A percentile compares a stretch with the other conserved stretches of the same genome.
Evolutionary conservation across 306 rosid species (phyloP).

Genomic region (Dalbergia cochinchinensis): DNA sequence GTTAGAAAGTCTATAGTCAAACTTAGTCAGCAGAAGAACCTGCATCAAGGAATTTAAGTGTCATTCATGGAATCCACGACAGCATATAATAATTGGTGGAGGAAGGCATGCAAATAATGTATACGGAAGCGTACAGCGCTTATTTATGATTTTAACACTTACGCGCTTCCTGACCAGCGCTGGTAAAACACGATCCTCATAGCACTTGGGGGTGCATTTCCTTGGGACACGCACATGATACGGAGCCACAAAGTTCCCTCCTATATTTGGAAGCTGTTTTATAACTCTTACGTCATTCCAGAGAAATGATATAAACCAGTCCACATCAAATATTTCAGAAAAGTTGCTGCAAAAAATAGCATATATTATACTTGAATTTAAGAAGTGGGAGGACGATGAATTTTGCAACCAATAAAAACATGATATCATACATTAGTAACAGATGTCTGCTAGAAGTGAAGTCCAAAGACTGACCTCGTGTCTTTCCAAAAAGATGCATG

Average conservation of each 20-base stretch:
- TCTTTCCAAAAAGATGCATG: slow-evolving; percentile 92
- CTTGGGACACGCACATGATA: slow-evolving; percentile 84
- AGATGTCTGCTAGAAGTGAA: not conserved
- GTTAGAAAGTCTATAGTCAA: slow-evolving; percentile 93
- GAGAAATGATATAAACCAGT: slow-evolving; percentile 79
- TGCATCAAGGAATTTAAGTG: slow-evolving; percentile 43
- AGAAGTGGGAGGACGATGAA: slow-evolving; percentile 5
- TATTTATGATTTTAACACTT: slow-evolving; percentile 38
- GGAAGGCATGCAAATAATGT: too few species aligned
- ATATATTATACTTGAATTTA: slow-evolving; percentile 6
- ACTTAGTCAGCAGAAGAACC: slow-evolving; percentile 88
- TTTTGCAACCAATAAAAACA: slow-evolving; percentile 15
- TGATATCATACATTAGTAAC: not conserved
- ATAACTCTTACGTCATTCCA: slow-evolving; percentile 71
- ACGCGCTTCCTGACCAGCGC: slow-evolving; percentile 73
- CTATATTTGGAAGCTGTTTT: slow-evolving; percentile 67
- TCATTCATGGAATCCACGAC: slow-evolving; percentile 26
- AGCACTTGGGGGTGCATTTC: slow-evolving; percentile 79
- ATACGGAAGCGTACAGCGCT: too few species aligned
- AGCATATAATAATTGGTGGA: too few species aligned
- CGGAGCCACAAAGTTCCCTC: slow-evolving; percentile 54
- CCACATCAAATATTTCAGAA: slow-evolving; percentile 78
- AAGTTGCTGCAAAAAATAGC: slow-evolving; percentile 75
- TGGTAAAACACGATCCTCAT: slow-evolving; percentile 72
- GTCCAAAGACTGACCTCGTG: slow-evolving; percentile 61